Conservation (phyloP, 2,329 filamentous ascomycete species). For the Pyrenophora teres region DNA sequence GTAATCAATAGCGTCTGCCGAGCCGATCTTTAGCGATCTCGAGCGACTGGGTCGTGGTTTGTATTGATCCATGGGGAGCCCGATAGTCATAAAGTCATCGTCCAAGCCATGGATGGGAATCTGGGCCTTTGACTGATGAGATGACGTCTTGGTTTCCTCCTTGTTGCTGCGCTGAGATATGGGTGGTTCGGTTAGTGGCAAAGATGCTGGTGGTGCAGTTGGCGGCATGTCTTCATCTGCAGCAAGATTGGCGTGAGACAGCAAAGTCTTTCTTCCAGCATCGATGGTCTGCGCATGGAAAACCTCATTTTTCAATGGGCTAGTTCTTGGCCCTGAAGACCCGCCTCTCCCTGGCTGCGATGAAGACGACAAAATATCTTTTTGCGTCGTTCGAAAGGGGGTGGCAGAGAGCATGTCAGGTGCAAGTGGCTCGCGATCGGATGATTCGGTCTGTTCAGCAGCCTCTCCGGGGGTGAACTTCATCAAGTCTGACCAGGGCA, state of each 20-base stretch:
- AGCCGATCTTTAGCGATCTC: constrained; percentile 33
- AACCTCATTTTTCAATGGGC: constrained; percentile 8
- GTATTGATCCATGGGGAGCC: constrained; percentile 41
- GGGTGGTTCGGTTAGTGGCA: background rate
- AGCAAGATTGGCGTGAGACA: background rate
- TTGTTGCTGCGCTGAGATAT: background rate
- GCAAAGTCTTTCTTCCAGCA: background rate
- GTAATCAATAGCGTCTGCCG: constrained; percentile 34
- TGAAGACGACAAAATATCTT: background rate
- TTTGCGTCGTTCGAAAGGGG: background rate
- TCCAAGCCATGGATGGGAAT: constrained; percentile 17
- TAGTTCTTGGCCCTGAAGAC: constrained; percentile 11
- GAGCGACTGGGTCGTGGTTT: constrained; percentile 46
- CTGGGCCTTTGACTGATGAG: constrained; percentile 6
- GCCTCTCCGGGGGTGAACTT: constrained; percentile 26
- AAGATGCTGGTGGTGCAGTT: background rate
- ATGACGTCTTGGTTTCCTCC: background rate
- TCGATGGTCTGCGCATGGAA: background rate
- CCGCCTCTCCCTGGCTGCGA: constrained; percentile 13
- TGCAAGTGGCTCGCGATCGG: constrained; percentile 5
- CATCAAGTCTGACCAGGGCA: constrained; percentile 46
- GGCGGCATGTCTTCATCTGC: background rate
- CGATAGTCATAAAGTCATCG: constrained; percentile 31
- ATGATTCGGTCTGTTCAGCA: constrained; percentile 16
- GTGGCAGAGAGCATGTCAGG: background rate